Base-by-base conservation (phyloP, 305 asterid genomes). In the Plantago coronopus region DNA sequence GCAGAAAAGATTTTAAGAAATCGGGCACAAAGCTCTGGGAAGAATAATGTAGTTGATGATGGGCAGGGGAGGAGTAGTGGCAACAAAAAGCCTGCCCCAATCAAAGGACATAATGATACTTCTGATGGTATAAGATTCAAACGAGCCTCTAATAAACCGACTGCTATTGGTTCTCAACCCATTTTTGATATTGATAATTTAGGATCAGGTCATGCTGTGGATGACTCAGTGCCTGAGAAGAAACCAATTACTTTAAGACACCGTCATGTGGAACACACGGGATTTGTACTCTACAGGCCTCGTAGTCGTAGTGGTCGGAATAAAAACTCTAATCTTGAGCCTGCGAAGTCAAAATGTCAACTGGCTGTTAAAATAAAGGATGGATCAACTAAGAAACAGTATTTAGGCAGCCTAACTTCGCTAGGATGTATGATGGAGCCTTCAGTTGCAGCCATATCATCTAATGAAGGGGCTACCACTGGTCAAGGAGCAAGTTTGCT, bases 121-220 rank as follows among this genome's bases (percentile, higher is more conserved):
- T 73, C 75, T 63, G 91, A 78, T 72, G 73, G 79, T 63, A 78
- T 67, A 72, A 72, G 70, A 68, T 78, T 66, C 67, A 78, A 73
- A 70, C 77, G 73, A 65, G 68, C 59, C 64, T 46, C 50, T 25
- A 67, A 65, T 67, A 66, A 61, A 47, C 48, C 54, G 65, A 63
- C 67, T 44, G 63, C 62, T 71, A 78, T 61, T 76, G 75, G 68
- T 64, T 67, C 21, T 57, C 58, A 56, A 71, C 73, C 78, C 55
- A 37, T 69, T 57, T 72, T 77, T 61, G 73, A 66, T 67, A 77
- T 69, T 72, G 74, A 65, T 70, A 79, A 73, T 58, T 51, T 62
- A 45, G 66, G 64, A 69, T 67, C 38, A 59, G 63, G 72, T 63
- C 75, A n/a, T 62, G 59, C 76, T 27, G 48, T 56, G 57, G 76